phyloP scores from a whole-genome alignment of 2,329 filamentous ascomycete species.

The Aspergillus sp. region DNA sequence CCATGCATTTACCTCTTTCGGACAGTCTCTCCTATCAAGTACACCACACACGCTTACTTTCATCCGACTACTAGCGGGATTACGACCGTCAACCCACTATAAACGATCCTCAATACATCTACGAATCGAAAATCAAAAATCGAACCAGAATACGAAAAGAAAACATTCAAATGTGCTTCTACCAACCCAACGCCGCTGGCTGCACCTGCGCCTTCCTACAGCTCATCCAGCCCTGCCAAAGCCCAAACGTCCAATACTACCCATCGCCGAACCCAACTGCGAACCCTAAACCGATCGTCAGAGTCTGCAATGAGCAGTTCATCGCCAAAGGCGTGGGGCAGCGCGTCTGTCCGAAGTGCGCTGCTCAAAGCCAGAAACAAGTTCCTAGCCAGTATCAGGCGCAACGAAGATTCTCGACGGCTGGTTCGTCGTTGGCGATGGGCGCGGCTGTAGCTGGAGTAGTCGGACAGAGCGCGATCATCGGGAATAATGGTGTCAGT shows the following conservation, averaged over 20 bases:
- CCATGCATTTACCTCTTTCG: neutral
- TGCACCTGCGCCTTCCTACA: conserved; percentile 27
- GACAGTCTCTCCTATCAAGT: neutral
- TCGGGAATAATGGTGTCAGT: neutral
- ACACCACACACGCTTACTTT: neutral
- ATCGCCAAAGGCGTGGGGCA: conserved; percentile 14
- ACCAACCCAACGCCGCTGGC: conserved; percentile 24
- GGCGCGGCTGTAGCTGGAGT: neutral
- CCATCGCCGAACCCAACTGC: conserved; percentile 15
- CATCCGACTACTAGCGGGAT: neutral
- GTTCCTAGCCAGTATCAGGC: neutral
- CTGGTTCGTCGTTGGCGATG: neutral
- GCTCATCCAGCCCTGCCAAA: conserved; percentile 26
- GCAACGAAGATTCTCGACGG: neutral
- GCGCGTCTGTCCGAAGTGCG: neutral
- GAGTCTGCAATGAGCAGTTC: conserved; percentile 4
- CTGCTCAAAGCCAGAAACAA: neutral
- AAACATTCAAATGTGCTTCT: conserved; percentile 22
- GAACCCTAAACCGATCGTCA: conserved; percentile 22
- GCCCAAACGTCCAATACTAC: conserved; percentile 12
- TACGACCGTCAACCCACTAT: neutral
- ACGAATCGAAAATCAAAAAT: neutral
- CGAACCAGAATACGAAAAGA: neutral
- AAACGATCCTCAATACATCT: neutral
- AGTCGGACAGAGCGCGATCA: neutral